phyloP scores from a whole-genome alignment of 2,329 filamentous ascomycete genomes.

The Beauveria varroae region DNA sequence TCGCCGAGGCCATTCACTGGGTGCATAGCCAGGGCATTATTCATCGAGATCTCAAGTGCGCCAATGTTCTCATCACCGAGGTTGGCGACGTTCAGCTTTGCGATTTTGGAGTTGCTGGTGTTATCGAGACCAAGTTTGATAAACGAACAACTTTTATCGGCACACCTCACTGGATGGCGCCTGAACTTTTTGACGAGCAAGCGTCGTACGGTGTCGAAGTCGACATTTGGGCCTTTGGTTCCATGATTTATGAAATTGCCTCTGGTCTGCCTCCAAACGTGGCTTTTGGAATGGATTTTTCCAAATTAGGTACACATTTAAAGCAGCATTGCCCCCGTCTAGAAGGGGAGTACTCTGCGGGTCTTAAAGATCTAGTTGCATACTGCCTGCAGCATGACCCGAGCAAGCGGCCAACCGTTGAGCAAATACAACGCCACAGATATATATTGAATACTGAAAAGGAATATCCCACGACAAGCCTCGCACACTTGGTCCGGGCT shows the following conservation, averaged over 20 bases:
- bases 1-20: constrained; percentile 58
- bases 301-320: constrained; percentile 48
- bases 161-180: constrained; percentile 82
- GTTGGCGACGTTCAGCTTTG: constrained; percentile 71
- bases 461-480: constrained; percentile 54
- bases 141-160: constrained; percentile 77
- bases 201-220: constrained; percentile 63
- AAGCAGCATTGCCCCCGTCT: constrained; percentile 59
- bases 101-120: constrained; percentile 76
- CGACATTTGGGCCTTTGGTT: constrained; percentile 81
- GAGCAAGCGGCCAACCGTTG: constrained; percentile 59
- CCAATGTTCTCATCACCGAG: constrained; percentile 74
- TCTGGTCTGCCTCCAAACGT: constrained; percentile 69
- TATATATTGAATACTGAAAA: constrained; percentile 59
- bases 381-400: constrained; percentile 67
- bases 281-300: constrained; percentile 39
- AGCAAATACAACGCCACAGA: constrained; percentile 60
- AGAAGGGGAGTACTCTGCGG: constrained; percentile 64
- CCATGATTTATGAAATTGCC: constrained; percentile 74
- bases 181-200: constrained; percentile 61
- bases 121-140: constrained; percentile 66
- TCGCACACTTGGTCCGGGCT: constrained; percentile 60
- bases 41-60: constrained; percentile 66
- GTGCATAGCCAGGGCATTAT: constrained; percentile 63
- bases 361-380: constrained; percentile 61